A percentile compares a stretch with the other conserved stretches of the same genome.
phyloP scores from a whole-genome alignment of 768 basidiomycete species.

The Collybia sp. region DNA sequence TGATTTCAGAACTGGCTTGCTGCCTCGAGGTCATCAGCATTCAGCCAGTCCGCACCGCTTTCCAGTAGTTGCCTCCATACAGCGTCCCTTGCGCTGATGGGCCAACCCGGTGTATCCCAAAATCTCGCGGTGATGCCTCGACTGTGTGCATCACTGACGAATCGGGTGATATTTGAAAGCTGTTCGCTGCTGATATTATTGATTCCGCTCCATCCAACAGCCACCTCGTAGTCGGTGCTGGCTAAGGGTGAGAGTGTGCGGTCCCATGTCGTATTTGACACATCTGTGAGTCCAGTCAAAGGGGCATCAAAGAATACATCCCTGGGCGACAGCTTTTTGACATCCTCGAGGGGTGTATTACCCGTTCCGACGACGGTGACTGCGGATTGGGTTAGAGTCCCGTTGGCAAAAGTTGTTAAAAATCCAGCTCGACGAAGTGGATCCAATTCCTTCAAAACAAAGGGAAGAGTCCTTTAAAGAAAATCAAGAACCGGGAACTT shows the following conservation, averaged over 20 bases:
- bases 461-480: conserved; percentile 31
- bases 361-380: conserved; percentile 47
- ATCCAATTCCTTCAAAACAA: conserved; percentile 37
- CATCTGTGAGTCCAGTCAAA: conserved; percentile 29
- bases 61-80: conserved; percentile 40
- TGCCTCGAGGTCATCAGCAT: conserved; percentile 45
- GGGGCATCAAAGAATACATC: conserved; percentile 53
- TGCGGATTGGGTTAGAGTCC: conserved; percentile 27
- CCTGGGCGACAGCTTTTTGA: conserved; percentile 38
- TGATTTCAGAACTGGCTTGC: conserved; percentile 25
- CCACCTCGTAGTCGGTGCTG: conserved; percentile 39
- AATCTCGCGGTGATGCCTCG: conserved; percentile 43
- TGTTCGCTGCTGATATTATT: conserved; percentile 34
- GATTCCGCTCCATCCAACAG: conserved; percentile 45
- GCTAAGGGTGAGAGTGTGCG: conserved; percentile 42
- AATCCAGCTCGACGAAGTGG: conserved; percentile 40
- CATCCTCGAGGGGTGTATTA: conserved; percentile 42
- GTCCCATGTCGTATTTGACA: conserved; percentile 33
- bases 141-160: conserved; percentile 39
- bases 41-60: conserved; percentile 45
- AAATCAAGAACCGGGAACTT: background rate
- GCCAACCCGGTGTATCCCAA: conserved; percentile 51
- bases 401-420: conserved; percentile 40
- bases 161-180: conserved; percentile 28
- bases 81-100: conserved; percentile 33